These are phyloP conservation scores for Articulospora tetracladia DNA, from an alignment of 495 filamentous ascomycete genomes.

Conservation along the genomic window DNA sequence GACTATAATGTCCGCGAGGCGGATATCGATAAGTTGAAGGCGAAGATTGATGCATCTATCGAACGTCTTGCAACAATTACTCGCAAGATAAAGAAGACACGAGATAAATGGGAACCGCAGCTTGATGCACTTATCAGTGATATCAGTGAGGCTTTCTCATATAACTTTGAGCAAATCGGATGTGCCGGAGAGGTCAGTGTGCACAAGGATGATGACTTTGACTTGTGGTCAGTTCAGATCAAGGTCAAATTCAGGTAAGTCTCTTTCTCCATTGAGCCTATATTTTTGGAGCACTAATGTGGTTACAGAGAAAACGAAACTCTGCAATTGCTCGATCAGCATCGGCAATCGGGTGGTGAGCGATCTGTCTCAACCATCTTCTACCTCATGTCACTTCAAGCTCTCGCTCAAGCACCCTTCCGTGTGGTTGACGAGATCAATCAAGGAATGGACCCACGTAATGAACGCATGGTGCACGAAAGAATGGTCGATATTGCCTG, in stretches of 20 bases:
- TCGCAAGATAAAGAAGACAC: conserved; percentile 44
- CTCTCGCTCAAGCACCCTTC: conserved; percentile 93
- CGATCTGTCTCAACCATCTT: conserved; percentile 97
- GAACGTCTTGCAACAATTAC: conserved; percentile 52
- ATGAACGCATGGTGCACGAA: conserved; percentile 95
- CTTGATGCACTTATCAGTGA: conserved; percentile 72
- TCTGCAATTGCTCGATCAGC: conserved; percentile 78
- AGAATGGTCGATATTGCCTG: conserved; percentile 95
- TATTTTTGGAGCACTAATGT: too few species aligned
- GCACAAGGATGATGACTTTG: conserved; percentile 81
- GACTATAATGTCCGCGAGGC: conserved; percentile 71
- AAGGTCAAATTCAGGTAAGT: conserved; percentile 85
- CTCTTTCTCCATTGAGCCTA: too few species aligned
- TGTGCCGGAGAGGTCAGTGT: conserved; percentile 91
- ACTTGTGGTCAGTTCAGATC: conserved; percentile 91
- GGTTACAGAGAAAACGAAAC: conserved; percentile 66
- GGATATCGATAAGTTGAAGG: conserved; percentile 40
- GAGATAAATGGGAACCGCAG: conserved; percentile 74
- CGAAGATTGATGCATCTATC: conserved; percentile 36
- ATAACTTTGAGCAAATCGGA: conserved; percentile 89
- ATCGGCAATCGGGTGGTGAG: conserved; percentile 95
- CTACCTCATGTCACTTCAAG: conserved; percentile 98
- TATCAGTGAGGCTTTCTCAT: conserved; percentile 85
- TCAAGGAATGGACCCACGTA: conserved; percentile 98
- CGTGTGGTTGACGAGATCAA: conserved; percentile 99